Evolutionary conservation across 495 filamentous ascomycete genomes (phyloP).

Genomic region (Cairneyella variabilis): DNA sequence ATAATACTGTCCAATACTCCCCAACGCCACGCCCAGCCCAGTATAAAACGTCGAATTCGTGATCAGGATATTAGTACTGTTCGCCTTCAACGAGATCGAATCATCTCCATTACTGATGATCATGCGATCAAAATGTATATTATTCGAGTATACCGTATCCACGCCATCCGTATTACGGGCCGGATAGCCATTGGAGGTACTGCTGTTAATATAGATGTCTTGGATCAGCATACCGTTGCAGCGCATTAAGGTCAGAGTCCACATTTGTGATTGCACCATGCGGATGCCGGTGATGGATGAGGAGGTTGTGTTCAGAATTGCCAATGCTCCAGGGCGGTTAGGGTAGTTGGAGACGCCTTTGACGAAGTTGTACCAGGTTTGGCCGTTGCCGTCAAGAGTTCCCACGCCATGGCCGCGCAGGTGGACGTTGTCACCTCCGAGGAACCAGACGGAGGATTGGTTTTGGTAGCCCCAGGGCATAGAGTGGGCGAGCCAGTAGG

Average conservation of each 20-base stretch:
- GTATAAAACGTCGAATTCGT: conserved; percentile 31
- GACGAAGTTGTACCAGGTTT: conserved; percentile 40
- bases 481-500: conserved; percentile 42
- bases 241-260: conserved; percentile 25
- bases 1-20: conserved; percentile 44
- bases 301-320: conserved; percentile 34
- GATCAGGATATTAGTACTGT: conserved; percentile 37
- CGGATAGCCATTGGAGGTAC: not conserved
- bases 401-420: conserved; percentile 37
- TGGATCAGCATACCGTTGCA: conserved; percentile 34
- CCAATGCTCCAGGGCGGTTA: conserved; percentile 41
- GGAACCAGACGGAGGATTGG: conserved; percentile 43
- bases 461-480: conserved; percentile 38
- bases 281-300: conserved; percentile 32
- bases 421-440: conserved; percentile 40
- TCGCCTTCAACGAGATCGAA: conserved; percentile 35
- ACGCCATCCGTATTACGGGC: conserved; percentile 38
- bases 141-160: conserved; percentile 33
- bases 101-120: conserved; percentile 36
- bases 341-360: conserved; percentile 37
- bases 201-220: conserved; percentile 43
- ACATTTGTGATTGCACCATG: conserved; percentile 44
- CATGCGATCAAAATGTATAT: conserved; percentile 31
- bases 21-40: conserved; percentile 33
- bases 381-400: conserved; percentile 45